Evolutionary conservation across 805 yeast genomes (phyloP).

Genomic region (Lipomyces chichibuensis): DNA sequence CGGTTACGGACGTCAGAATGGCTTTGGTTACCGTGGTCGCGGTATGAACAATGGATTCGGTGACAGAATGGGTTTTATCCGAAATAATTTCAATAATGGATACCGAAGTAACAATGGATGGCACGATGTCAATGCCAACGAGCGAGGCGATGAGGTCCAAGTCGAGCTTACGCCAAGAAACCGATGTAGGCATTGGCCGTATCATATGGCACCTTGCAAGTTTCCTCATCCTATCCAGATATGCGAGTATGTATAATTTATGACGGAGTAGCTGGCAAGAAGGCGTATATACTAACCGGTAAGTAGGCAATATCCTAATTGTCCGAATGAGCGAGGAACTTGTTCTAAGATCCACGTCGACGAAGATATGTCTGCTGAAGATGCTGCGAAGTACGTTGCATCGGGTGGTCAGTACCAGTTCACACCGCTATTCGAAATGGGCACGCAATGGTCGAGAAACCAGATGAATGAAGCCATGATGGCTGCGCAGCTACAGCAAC

Average conservation of each 20-base stretch:
- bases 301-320: constrained; percentile 58
- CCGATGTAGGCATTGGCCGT: constrained; percentile 45
- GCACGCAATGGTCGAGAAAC: constrained; percentile 3
- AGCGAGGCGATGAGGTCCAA: constrained; percentile 1
- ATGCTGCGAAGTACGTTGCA: constrained; percentile 56
- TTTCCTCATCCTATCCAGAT: constrained; percentile 78
- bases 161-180: constrained; percentile 7
- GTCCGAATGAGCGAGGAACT: constrained; percentile 78
- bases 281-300: background rate
- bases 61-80: background rate
- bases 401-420: constrained; percentile 42
- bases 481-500: background rate
- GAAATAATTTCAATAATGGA: constrained; percentile 1
- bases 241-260: constrained; percentile 55
- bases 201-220: constrained; percentile 54
- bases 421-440: constrained; percentile 23
- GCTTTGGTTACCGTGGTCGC: constrained; percentile 4
- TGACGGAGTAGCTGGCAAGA: background rate
- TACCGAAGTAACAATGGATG: background rate
- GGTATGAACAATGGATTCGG: background rate
- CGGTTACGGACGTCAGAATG: constrained; percentile 1
- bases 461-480: background rate
- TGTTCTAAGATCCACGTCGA: constrained; percentile 84
- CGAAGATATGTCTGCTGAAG: constrained; percentile 69
- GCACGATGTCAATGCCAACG: constrained; percentile 1